Conservation (phyloP, 108 stramenopile genomes). For the Skeletonema grethae region DNA sequence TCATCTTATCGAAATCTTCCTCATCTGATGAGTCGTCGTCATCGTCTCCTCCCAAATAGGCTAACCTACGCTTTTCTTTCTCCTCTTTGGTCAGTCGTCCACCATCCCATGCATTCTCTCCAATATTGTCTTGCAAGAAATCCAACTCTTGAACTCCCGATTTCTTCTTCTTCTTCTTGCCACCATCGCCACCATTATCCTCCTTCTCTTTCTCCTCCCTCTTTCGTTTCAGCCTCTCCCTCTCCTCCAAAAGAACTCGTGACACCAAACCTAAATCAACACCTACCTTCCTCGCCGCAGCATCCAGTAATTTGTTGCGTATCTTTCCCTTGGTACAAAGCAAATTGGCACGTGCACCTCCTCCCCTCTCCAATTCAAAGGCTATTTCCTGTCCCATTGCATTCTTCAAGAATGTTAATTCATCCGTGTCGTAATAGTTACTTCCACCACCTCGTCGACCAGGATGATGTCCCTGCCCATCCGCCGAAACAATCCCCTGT, state of each 20-base stretch:
- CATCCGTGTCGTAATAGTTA: slow-evolving; percentile 39
- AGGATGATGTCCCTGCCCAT: slow-evolving; percentile 15
- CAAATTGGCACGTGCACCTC: slow-evolving; percentile 82
- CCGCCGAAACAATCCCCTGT: slow-evolving; percentile 65
- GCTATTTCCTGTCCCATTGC: slow-evolving; percentile 87
- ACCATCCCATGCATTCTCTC: slow-evolving; percentile 40
- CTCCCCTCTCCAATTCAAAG: slow-evolving; percentile 87
- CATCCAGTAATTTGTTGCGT: slow-evolving; percentile 76
- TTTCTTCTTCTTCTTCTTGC: slow-evolving; percentile 40
- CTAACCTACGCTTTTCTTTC: slow-evolving; percentile 44
- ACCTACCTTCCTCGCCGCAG: slow-evolving; percentile 82
- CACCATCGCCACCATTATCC: slow-evolving; percentile 25
- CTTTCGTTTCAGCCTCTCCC: slow-evolving; percentile 46
- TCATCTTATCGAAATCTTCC: not conserved
- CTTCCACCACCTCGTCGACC: slow-evolving; percentile 28
- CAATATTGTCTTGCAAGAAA: slow-evolving; percentile 83
- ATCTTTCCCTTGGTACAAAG: slow-evolving; percentile 60
- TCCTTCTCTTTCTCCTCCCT: slow-evolving; percentile 38
- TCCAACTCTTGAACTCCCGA: slow-evolving; percentile 24
- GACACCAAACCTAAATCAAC: slow-evolving; percentile 65
- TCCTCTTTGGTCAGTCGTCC: slow-evolving; percentile 39
- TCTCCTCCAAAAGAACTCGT: slow-evolving; percentile 44
- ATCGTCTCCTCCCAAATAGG: slow-evolving; percentile 41
- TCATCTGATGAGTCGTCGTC: slow-evolving; percentile 51
- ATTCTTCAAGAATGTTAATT: slow-evolving; percentile 85